A percentile compares a stretch with the other conserved stretches of the same genome.
Conservation (phyloP, 2,329 filamentous ascomycete genomes). For the Aspergillus udagawae region DNA sequence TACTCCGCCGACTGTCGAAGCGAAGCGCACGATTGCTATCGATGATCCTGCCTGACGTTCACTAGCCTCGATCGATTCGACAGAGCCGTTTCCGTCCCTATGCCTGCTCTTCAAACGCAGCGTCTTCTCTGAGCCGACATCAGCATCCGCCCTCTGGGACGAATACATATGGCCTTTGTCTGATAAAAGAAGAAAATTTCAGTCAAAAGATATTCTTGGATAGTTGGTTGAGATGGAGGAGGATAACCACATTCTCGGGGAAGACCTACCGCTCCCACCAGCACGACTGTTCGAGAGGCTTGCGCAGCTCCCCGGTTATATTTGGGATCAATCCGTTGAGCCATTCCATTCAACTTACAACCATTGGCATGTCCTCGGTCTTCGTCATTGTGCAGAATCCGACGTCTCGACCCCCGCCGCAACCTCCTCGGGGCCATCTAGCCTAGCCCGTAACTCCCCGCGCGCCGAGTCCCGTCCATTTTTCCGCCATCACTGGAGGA, state of each 20-base stretch:
- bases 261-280: constrained; percentile 54
- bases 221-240: constrained; percentile 31
- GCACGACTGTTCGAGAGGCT: constrained; percentile 68
- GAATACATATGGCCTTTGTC: constrained; percentile 19
- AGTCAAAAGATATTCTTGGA: constrained; percentile 10
- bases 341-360: constrained; percentile 66
- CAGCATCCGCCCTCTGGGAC: not conserved
- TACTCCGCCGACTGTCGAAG: not conserved
- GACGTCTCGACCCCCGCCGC: constrained; percentile 46
- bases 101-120: constrained; percentile 13
- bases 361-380: constrained; percentile 74
- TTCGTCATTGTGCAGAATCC: constrained; percentile 52
- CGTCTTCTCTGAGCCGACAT: constrained; percentile 3
- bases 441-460: constrained; percentile 42
- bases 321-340: constrained; percentile 64
- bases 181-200: constrained; percentile 10
- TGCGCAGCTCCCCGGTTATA: constrained; percentile 68
- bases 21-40: not conserved
- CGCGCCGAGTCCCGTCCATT: constrained; percentile 38
- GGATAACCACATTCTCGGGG: constrained; percentile 38
- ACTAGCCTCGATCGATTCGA: constrained; percentile 10
- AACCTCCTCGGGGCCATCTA: constrained; percentile 41
- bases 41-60: constrained; percentile 10
- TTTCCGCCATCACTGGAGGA: constrained; percentile 44
- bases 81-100: constrained; percentile 21